Conservation (phyloP, 805 yeast genomes). For the Lachancea lanzarotensis region DNA sequence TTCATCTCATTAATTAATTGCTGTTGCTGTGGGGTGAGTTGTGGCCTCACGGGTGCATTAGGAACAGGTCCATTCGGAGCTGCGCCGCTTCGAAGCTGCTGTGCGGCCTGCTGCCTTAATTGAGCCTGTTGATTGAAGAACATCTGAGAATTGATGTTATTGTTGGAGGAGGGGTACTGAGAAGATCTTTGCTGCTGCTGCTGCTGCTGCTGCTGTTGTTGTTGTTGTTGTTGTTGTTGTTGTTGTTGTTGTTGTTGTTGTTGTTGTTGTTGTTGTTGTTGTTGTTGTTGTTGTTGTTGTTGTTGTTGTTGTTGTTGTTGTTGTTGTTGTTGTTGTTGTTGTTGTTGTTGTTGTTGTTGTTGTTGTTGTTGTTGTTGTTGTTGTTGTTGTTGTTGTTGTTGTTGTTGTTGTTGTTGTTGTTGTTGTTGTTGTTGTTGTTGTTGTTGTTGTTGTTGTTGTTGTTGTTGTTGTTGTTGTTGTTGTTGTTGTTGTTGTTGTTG, state of each 20-base stretch:
- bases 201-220: slow-evolving; percentile 21
- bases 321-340: slow-evolving; percentile 15
- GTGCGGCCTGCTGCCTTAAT: slow-evolving; percentile 45
- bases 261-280: slow-evolving; percentile 18
- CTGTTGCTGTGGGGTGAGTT: slow-evolving; percentile 31
- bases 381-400: slow-evolving; percentile 13
- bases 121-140: slow-evolving; percentile 46
- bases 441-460: slow-evolving; percentile 12
- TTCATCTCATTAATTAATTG: slow-evolving; percentile 45
- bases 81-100: slow-evolving; percentile 33
- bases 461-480: slow-evolving; percentile 14
- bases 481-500: slow-evolving; percentile 19
- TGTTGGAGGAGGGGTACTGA: slow-evolving; percentile 13
- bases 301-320: slow-evolving; percentile 13
- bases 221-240: slow-evolving; percentile 11
- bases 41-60: slow-evolving; percentile 13
- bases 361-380: slow-evolving; percentile 14
- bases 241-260: slow-evolving; percentile 15
- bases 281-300: slow-evolving; percentile 14
- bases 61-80: slow-evolving; percentile 4
- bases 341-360: slow-evolving; percentile 18
- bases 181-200: slow-evolving; percentile 20
- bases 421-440: slow-evolving; percentile 18
- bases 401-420: slow-evolving; percentile 15
- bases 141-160: slow-evolving; percentile 32